Base-by-base conservation (phyloP, 1,284 basidiomycete species). In the Leccinum fuscescens region DNA sequence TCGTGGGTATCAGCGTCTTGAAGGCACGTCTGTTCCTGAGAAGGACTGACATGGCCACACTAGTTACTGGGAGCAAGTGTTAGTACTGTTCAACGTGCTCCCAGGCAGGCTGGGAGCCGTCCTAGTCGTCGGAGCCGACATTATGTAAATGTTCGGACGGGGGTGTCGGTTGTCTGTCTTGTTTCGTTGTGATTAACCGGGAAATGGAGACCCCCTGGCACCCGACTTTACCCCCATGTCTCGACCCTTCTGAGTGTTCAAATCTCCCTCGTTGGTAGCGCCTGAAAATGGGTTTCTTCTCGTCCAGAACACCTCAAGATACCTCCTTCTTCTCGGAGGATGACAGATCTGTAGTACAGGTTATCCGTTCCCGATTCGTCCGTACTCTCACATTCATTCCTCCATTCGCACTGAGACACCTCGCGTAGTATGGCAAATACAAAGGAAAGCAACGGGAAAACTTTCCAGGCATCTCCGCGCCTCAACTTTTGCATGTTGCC, bases 351-450 rank as follows among this genome's bases (percentile, higher is more conserved):
- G 82, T 86, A 66, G 82, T 86, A 55, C 79, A 82, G 63, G 83
- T 86, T 69, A 84, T 90, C 64, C 87, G 89, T 68, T 88, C 89
- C 65, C 80, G 87, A 76, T 88, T 90, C 68, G 89, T 90, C 72
- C 71, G 87, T 83, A 29, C 62, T 63, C 64, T 60, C 60, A 58
- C 63, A 63, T 61, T 64, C 64, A 61, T 64, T 58, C 55, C 61
- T 63, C 62, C 62, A 50, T 31, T 22, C 33, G 33, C 56, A 56
- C 62, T 65, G 37, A 65, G 56, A 27, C 35, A 54, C 39, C 33
- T 44, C n/a, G 24, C 53, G 48, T 65, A 90, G 88, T 88, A 88
- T 70, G 85, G 86, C 62, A 88, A 82, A 74, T 76, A 77, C 68
- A 87, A 86, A 69, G 83, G 84, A 64, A 85, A 86, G 76, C 82